Evolutionary conservation across 176 grass and related monocot genomes (phyloP), one percentile per base, ranked within the genome.

Genomic region (Cocos nucifera): DNA sequence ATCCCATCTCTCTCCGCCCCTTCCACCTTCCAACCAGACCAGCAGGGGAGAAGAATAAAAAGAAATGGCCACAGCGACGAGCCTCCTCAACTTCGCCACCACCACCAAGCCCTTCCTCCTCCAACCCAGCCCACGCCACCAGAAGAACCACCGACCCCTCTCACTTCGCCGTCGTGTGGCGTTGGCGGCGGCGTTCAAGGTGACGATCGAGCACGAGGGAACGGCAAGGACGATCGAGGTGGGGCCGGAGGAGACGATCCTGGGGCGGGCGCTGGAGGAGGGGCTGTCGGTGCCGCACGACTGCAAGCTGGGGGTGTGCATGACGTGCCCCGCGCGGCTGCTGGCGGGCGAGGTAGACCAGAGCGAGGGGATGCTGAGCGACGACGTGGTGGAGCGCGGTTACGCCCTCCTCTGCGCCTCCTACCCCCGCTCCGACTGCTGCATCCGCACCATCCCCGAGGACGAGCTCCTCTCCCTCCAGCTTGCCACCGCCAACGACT

Each of bases 291-390:
- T 97, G 61, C 84, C 92, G 21, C 92, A 97, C 65, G 92, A 97
- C 83, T 97, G 92, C 78, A 90, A 97, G 87, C 87, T 91, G 5
- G 87, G 92, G 3, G 92, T 97, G 27, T 97, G 92, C 81, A 97
- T 97, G 92, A 91, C 92, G 8, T 97, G 92, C 72, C 92, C 92
- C 0, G 92, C 92, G 5, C 80, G 83, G 3, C 83, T 97, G 5
- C 50, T 97, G 53, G 65, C 80, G 52, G 92, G 92, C 14, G 56
- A 55, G 48, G 92, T 90, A 66, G 92, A 97, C 78, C 92, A 97
- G 87, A 85, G 92, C 76, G 87, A 97, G 51, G 87, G 92, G 53
- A 97, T 97, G 92, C 87, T 97, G 56, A 87, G 86, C 75, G 91
- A 95, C 79, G 83, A 89, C 64, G 90, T 95, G 20, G 79, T 95